Base-by-base conservation (phyloP, 108 stramenopile genomes). In the Nitzschia sp. region DNA sequence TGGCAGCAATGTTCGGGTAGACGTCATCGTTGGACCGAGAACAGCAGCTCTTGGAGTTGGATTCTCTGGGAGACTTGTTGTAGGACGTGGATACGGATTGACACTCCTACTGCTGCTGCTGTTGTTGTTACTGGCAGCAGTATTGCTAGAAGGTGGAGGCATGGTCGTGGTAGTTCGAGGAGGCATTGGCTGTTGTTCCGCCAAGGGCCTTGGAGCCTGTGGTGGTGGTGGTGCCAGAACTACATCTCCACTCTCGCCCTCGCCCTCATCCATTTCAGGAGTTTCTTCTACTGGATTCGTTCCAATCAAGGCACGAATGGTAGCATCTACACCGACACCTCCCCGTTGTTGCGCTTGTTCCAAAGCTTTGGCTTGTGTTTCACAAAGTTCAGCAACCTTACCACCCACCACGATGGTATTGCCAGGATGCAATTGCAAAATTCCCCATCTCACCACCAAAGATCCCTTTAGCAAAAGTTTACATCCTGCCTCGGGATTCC, bases 291-390 rank as follows among this genome's bases (percentile, higher is more conserved):
- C 64, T 24, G 9, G 66, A 35, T 70, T 64, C 26, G n/a, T 15
- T 73, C 88, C 83, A 63, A 88, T 74, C 59, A 93, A 71, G 17
- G 92, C 92, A 33, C 84, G 85, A 21, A 90, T 74, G 1, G 92
- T 93, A 26, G 92, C 77, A 83, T 93, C 92, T 3, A 90, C 77
- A 31, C 91, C 91, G 26, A 89, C 74, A 9, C 92, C 92, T 13
- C 58, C 71, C 46, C 46, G 35, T 27, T 67, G 68, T 33, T 73
- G 56, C 46, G 82, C 86, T 60, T 78, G 75, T 62, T 89, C 79
- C 47, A 79, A 64, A 3, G 85, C 82, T 27, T 68, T 57, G 24
- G 42, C 54, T 72, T 88, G 84, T 11, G 74, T 26, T 21, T 68
- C 59, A 29, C 84, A 77, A 75, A 90, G 75, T 36, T 64, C 68